Base-by-base conservation (phyloP, 139 green algal genomes). In the Prasinococcaceae sp. region DNA sequence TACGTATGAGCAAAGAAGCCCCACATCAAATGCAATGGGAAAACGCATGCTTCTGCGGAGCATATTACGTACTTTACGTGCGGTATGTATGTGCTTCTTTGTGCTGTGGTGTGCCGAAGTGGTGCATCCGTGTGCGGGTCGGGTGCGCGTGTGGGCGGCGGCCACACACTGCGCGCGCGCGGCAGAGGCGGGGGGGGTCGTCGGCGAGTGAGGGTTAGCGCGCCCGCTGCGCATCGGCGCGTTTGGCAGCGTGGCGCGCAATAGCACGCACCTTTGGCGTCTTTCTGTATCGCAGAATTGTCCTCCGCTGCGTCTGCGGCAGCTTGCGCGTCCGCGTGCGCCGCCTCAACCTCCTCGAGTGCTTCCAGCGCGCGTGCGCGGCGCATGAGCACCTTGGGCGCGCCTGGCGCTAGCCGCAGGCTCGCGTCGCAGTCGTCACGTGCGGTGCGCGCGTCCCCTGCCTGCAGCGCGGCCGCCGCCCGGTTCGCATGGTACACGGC, bases 371-470 rank as follows among this genome's bases (percentile, higher is more conserved):
- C 84, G 6, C 63, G 58, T 4, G 46, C 51, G 0, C 88, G 68
- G 17, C 88, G 72, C 55, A 85, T 63, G 29, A 85, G 50, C 17
- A 79, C 88, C 58, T 95, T 95, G 0, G 74, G 24, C 46, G 90
- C 90, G 3, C 9, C 9, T 14, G 41, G 26, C 24, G 74, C 46
- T 14, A 61, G 24, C 16, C 64, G 49, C 9, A 79, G 45, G 32
- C 67, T 68, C 23, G 8, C 14, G 1, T 44, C 69, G 68, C 73
- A 79, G 4, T 61, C 55, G 14, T 41, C 35, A 16, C 63, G 50
- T 14, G 47, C 59, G 3, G 24, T n/a, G n/a, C n/a, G n/a, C n/a
- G n/a, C n/a, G n/a, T n/a, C n/a, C n/a, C n/a, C n/a, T n/a, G n/a
- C n/a, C 36, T 61, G 68, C 8, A 80, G 47, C 17, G 67, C 72